Evolutionary conservation across 768 basidiomycete species (phyloP).

Genomic region (Russula ochroleuca): DNA sequence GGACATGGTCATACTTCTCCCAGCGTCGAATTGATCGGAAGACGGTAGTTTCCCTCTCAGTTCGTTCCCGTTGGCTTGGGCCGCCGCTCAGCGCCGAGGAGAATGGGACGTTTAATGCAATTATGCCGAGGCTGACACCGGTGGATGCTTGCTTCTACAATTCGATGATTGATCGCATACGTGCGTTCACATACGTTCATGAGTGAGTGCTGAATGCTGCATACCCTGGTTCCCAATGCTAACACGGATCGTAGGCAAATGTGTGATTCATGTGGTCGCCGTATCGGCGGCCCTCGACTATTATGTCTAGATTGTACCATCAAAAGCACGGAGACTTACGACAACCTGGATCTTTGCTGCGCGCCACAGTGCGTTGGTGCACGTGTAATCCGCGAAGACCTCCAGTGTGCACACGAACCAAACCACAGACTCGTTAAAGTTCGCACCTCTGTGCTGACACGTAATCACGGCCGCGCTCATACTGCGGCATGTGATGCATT

Average conservation of each 20-base stretch:
- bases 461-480: neutral
- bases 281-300: slow-evolving; percentile 32
- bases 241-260: slow-evolving; percentile 12
- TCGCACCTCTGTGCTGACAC: slow-evolving; percentile 23
- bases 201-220: slow-evolving; percentile 15
- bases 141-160: slow-evolving; percentile 32
- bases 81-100: slow-evolving; percentile 27
- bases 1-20: slow-evolving; percentile 34
- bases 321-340: slow-evolving; percentile 7
- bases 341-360: slow-evolving; percentile 35
- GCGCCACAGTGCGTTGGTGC: slow-evolving; percentile 28
- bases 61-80: slow-evolving; percentile 29
- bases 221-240: neutral
- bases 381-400: slow-evolving; percentile 24
- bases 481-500: neutral
- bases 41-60: slow-evolving; percentile 30
- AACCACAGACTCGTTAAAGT: slow-evolving; percentile 34
- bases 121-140: too few relatives aligned
- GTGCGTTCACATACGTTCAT: slow-evolving; percentile 29
- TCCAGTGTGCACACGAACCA: slow-evolving; percentile 31
- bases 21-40: slow-evolving; percentile 32
- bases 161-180: slow-evolving; percentile 23
- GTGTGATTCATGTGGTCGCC: slow-evolving; percentile 32
- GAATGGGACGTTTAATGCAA: too few relatives aligned
- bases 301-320: slow-evolving; percentile 35